phyloP scores from a whole-genome alignment of 2,329 filamentous ascomycete genomes.

The Hypoxylon sp. region DNA sequence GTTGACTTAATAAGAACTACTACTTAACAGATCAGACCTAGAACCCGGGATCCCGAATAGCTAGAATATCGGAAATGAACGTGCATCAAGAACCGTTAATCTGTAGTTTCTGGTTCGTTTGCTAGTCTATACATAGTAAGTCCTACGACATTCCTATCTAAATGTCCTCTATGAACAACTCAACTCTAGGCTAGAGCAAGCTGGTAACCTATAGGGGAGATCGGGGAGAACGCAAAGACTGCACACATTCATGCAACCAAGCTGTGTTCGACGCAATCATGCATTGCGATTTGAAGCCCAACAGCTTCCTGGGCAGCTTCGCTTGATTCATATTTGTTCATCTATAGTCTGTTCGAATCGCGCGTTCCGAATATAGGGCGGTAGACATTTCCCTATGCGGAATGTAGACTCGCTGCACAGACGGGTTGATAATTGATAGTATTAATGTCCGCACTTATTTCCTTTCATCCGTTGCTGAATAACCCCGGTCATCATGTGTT shows the following conservation, averaged over 20 bases:
- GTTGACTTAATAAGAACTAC: slow-evolving; percentile 13
- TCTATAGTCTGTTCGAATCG: slow-evolving; percentile 38
- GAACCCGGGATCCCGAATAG: slow-evolving; percentile 10
- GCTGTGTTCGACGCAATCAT: slow-evolving; percentile 44
- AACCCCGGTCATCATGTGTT: slow-evolving; percentile 6
- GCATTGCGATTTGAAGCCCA: slow-evolving; percentile 47
- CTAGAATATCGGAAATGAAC: slow-evolving; percentile 27
- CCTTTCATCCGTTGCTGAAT: slow-evolving; percentile 16
- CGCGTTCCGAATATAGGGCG: slow-evolving; percentile 37
- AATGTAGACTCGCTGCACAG: slow-evolving; percentile 12
- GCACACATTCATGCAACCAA: slow-evolving; percentile 39
- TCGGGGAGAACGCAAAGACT: slow-evolving; percentile 37
- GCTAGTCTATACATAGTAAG: slow-evolving; percentile 19
- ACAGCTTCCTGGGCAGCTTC: slow-evolving; percentile 42
- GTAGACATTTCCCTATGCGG: slow-evolving; percentile 22
- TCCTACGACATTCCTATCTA: slow-evolving; percentile 31
- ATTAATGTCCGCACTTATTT: slow-evolving; percentile 6
- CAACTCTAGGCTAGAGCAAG: slow-evolving; percentile 24
- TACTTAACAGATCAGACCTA: slow-evolving; percentile 2
- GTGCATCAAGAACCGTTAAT: slow-evolving; percentile 27
- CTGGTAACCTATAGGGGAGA: slow-evolving; percentile 40
- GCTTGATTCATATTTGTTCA: slow-evolving; percentile 41
- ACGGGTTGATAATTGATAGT: slow-evolving; percentile 17
- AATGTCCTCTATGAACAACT: slow-evolving; percentile 21
- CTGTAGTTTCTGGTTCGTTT: slow-evolving; percentile 28